Evolutionary conservation across 2,329 filamentous ascomycete species (phyloP).

Genomic region (Onygena corvina): DNA sequence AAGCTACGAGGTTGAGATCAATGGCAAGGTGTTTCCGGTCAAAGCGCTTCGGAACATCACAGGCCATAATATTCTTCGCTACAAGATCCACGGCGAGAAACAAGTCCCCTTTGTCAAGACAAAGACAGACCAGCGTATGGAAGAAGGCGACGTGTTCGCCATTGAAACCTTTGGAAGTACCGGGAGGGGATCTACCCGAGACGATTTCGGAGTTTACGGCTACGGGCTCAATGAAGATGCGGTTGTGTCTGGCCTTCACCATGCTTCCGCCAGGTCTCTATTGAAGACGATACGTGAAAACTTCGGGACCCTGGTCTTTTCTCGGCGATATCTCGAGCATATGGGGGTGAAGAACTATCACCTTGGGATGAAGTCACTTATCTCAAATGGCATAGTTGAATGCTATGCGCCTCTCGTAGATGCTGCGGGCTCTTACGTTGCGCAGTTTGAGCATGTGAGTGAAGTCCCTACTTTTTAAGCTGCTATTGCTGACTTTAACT

Average conservation of each 20-base stretch:
- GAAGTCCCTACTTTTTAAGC: not conserved
- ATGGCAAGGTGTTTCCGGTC: slow-evolving; percentile 39
- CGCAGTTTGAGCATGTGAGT: slow-evolving; percentile 50
- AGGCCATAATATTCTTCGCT: slow-evolving; percentile 44
- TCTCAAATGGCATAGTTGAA: slow-evolving; percentile 47
- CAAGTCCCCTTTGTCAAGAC: slow-evolving; percentile 42
- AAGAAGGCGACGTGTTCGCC: slow-evolving; percentile 47
- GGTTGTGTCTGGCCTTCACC: slow-evolving; percentile 28
- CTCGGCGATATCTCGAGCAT: slow-evolving; percentile 50
- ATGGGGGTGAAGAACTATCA: slow-evolving; percentile 49
- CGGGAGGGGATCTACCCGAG: slow-evolving; percentile 38
- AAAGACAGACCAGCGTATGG: slow-evolving; percentile 39
- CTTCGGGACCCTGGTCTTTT: slow-evolving; percentile 52
- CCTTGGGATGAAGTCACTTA: slow-evolving; percentile 48
- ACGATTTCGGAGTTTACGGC: slow-evolving; percentile 44
- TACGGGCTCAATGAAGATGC: slow-evolving; percentile 38
- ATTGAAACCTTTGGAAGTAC: slow-evolving; percentile 49
- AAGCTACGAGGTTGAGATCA: slow-evolving; percentile 48
- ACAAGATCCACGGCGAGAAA: slow-evolving; percentile 47
- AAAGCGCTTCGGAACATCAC: slow-evolving; percentile 45
- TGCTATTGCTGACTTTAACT: slow-evolving; percentile 20
- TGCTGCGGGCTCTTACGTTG: slow-evolving; percentile 48
- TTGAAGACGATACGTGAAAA: slow-evolving; percentile 50
- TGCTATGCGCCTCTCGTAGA: slow-evolving; percentile 47
- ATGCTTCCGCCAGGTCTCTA: slow-evolving; percentile 45